Evolutionary conservation across 176 grass and related monocot genomes (phyloP).

Genomic region (Rhynchospora tenuis): DNA sequence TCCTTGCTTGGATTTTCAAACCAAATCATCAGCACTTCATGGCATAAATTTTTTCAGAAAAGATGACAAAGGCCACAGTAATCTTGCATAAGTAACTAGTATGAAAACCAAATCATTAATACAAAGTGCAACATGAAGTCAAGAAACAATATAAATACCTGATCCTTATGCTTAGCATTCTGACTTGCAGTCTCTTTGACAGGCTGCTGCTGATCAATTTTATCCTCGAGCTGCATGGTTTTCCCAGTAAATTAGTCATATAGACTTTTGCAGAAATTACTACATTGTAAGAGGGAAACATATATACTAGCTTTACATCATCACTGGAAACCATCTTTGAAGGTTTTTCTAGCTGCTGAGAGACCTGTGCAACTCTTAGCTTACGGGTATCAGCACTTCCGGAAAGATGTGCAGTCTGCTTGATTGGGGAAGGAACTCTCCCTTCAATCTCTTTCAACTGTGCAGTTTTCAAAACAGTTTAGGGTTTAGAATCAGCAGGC

Average conservation of each 20-base stretch:
- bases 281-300: neutral
- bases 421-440: neutral
- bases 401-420: neutral
- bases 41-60: neutral
- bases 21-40: neutral
- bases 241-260: slow-evolving; percentile 4
- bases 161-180: slow-evolving; percentile 29
- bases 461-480: neutral
- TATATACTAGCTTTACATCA: slow-evolving; percentile 6
- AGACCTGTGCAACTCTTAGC: neutral
- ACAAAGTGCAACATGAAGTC: neutral
- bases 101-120: neutral
- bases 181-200: slow-evolving; percentile 26
- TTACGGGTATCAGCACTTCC: neutral
- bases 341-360: neutral
- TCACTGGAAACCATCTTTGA: neutral
- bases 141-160: slow-evolving; percentile 35
- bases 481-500: neutral
- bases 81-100: neutral
- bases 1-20: neutral
- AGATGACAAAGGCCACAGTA: neutral
- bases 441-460: slow-evolving; percentile 19
- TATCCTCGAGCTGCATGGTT: slow-evolving; percentile 29
- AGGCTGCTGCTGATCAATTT: slow-evolving; percentile 22
- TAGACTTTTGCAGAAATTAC: neutral